Percentiles rank a stretch among this genome's conserved stretches.
Evolutionary conservation across 2,329 filamentous ascomycete species (phyloP).

Genomic region (Fusarium vanettenii): DNA sequence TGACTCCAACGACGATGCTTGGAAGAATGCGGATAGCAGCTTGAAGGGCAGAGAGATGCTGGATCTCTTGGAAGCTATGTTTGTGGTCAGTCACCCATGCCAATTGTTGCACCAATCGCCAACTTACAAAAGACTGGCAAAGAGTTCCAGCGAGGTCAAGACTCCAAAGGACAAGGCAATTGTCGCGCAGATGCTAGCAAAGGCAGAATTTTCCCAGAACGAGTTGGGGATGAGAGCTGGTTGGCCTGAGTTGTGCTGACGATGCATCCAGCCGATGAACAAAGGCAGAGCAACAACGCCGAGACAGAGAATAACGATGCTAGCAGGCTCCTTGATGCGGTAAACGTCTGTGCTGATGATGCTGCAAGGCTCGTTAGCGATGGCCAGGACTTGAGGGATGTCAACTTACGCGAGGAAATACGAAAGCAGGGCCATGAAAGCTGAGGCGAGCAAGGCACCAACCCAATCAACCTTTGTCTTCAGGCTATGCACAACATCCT

Average conservation of each 20-base stretch:
- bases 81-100: not conserved
- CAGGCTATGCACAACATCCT: constrained; percentile 35
- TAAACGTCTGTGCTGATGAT: constrained; percentile 52
- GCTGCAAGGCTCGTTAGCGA: constrained; percentile 26
- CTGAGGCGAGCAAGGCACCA: constrained; percentile 60
- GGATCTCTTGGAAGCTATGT: constrained; percentile 62
- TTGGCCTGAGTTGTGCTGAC: constrained; percentile 56
- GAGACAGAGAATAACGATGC: constrained; percentile 59
- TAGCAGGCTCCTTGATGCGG: constrained; percentile 56
- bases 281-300: constrained; percentile 55
- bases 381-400: not conserved
- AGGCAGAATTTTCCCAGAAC: constrained; percentile 68
- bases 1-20: constrained; percentile 54
- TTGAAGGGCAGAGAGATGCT: constrained; percentile 56
- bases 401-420: constrained; percentile 64
- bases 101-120: accelerated
- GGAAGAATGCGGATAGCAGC: constrained; percentile 61
- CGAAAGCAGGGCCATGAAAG: constrained; percentile 60
- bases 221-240: constrained; percentile 72
- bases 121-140: constrained; percentile 60
- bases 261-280: constrained; percentile 66
- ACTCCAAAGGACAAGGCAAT: constrained; percentile 60
- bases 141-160: constrained; percentile 59
- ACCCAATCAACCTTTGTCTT: constrained; percentile 64
- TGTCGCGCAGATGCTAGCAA: constrained; percentile 65